These are phyloP conservation scores for Thalassiosira hispida DNA, from an alignment of 352 stramenopile genomes.

Conservation along the genomic window DNA sequence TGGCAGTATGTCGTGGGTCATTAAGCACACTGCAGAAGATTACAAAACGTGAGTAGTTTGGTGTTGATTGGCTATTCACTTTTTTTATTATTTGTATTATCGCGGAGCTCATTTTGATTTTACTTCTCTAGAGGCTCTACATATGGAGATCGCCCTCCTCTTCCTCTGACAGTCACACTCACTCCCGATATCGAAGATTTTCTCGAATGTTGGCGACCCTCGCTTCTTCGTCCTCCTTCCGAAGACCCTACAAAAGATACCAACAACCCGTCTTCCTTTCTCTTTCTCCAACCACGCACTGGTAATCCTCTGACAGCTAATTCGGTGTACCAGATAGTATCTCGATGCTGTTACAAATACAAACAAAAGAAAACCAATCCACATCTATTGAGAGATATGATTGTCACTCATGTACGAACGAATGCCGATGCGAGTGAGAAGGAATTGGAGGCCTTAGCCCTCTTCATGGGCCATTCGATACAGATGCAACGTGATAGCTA, in stretches of 20 bases:
- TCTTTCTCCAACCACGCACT: slow-evolving; percentile 74
- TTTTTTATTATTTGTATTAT: no score
- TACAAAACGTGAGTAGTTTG: no score
- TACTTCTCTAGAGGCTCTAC: no score
- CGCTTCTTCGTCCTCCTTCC: slow-evolving; percentile 39
- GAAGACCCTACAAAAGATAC: background rate
- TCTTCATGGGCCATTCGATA: slow-evolving; percentile 86
- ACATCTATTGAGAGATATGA: slow-evolving; percentile 84
- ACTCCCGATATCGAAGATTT: slow-evolving; percentile 77
- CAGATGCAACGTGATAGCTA: slow-evolving; percentile 85
- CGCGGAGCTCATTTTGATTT: no score
- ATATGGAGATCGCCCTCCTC: slow-evolving; percentile 66
- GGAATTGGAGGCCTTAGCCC: slow-evolving; percentile 78
- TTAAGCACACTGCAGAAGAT: slow-evolving; percentile 79
- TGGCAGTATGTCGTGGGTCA: slow-evolving; percentile 52
- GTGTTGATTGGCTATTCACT: no score
- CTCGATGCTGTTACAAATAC: slow-evolving; percentile 73
- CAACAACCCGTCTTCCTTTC: slow-evolving; percentile 14
- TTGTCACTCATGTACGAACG: slow-evolving; percentile 83
- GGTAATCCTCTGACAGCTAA: slow-evolving; percentile 77
- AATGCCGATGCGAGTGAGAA: slow-evolving; percentile 75
- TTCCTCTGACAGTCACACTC: slow-evolving; percentile 51
- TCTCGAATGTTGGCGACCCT: slow-evolving; percentile 69
- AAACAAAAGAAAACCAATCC: slow-evolving; percentile 84
- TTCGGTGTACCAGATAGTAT: slow-evolving; percentile 75